Evolutionary conservation across 441 rosid species (phyloP).

Genomic region (Adansonia gregorii): DNA sequence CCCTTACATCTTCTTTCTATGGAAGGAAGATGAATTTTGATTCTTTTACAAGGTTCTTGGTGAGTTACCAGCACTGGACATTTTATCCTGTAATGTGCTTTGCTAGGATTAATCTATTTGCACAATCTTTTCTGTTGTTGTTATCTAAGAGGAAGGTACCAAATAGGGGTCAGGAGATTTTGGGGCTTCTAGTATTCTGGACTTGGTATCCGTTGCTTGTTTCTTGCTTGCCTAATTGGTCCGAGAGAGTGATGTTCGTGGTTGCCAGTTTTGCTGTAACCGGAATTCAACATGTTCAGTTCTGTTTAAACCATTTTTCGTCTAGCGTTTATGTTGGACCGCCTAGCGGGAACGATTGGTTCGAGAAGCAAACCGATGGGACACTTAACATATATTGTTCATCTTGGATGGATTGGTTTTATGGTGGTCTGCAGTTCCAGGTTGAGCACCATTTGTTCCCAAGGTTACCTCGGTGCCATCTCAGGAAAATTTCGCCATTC

Average conservation of each 20-base stretch:
- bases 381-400: slow-evolving; percentile 54
- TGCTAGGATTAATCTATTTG: slow-evolving; percentile 65
- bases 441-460: slow-evolving; percentile 75
- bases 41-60: slow-evolving; percentile 48
- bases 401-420: slow-evolving; percentile 79
- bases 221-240: slow-evolving; percentile 64
- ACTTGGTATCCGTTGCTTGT: slow-evolving; percentile 69
- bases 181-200: slow-evolving; percentile 61
- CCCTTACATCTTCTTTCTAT: slow-evolving; percentile 55
- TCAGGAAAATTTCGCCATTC: slow-evolving; percentile 59
- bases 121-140: slow-evolving; percentile 53
- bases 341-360: slow-evolving; percentile 62
- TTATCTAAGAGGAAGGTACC: slow-evolving; percentile 48
- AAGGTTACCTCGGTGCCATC: slow-evolving; percentile 63
- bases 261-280: slow-evolving; percentile 52
- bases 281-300: slow-evolving; percentile 70
- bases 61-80: slow-evolving; percentile 70
- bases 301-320: slow-evolving; percentile 72
- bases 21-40: slow-evolving; percentile 65
- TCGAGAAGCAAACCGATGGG: slow-evolving; percentile 62
- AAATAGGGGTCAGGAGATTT: slow-evolving; percentile 50
- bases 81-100: slow-evolving; percentile 77
- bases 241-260: slow-evolving; percentile 63
- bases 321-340: slow-evolving; percentile 60
- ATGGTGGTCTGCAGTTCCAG: slow-evolving; percentile 76